phyloP scores from a whole-genome alignment of 116 monocot species.

The Cymodocea nodosa region DNA sequence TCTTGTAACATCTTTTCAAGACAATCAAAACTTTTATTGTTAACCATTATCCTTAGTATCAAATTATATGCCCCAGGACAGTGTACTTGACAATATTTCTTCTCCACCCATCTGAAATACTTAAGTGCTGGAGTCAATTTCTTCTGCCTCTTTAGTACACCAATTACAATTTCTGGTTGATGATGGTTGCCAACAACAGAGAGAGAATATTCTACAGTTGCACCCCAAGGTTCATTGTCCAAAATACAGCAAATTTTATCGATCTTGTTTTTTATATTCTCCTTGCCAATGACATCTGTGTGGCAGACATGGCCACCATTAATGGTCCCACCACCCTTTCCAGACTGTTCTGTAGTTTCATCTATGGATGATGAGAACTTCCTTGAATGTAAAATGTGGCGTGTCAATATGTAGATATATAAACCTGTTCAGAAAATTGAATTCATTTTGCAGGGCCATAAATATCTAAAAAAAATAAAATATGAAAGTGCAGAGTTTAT shows the following conservation, averaged over 20 bases:
- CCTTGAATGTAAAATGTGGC: background rate
- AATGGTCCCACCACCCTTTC: background rate
- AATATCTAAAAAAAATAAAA: too few species aligned
- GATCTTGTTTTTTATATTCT: constrained; percentile 6
- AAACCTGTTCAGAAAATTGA: background rate
- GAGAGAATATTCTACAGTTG: constrained; percentile 15
- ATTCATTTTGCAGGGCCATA: too few species aligned
- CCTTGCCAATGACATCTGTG: background rate
- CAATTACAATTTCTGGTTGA: constrained; percentile 16
- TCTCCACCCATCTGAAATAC: constrained; percentile 39
- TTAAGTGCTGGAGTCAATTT: constrained; percentile 19
- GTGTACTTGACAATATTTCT: constrained; percentile 14
- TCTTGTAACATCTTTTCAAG: constrained; percentile 25
- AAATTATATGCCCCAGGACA: constrained; percentile 24
- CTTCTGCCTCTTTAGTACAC: constrained; percentile 22
- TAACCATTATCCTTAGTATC: constrained; percentile 25
- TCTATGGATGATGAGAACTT: constrained; percentile 10
- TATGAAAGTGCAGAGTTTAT: too few species aligned
- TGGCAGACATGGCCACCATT: background rate
- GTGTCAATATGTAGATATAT: background rate
- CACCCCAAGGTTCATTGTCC: constrained; percentile 16
- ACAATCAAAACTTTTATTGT: constrained; percentile 9
- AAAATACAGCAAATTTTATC: constrained; percentile 25
- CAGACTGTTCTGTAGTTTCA: background rate
- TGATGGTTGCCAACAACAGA: constrained; percentile 3